Evolutionary conservation across 805 yeast genomes (phyloP), one percentile per base, ranked within the genome.

Genomic region (Candida suzukii): DNA sequence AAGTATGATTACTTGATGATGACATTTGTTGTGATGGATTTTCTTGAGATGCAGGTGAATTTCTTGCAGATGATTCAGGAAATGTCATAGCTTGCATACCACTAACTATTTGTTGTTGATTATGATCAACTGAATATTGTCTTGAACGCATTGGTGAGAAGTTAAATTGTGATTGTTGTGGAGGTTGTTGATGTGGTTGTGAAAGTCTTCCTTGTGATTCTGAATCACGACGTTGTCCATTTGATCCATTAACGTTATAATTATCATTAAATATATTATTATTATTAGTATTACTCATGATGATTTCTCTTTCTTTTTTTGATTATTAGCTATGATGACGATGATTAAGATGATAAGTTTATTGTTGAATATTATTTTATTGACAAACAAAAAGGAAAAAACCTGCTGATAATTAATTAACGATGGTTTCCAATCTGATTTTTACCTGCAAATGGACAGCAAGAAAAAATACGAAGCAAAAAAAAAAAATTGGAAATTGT

Each of bases 51-150:
- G 9, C 18, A 10, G 26, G 19, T 14, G 27, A 24, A 14, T n/a
- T 34, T 34, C 28, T 22, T 5, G 37, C 4, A n/a, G 26, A 24
- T 6, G 26, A 24, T 16, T 34, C 37, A 14, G 40, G 40, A 7
- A 38, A 30, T 9, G 35, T 38, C 30, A 38, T 38, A 3, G 26
- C 35, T 32, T 38, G 40, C 21, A 38, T 29, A 13, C 40, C 40
- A 12, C 20, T n/a, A 4, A 38, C 18, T 2, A 38, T 28, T 17
- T 38, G 35, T 20, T 38, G 40, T 30, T 38, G 40, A 19, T 30
- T 19, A 12, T 29, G 36, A 21, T 33, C 36, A 7, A 33, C 3
- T 9, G 22, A 21, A n/a, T 20, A 33, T 6, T 31, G 35, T 4
- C 22, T 31, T 7, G 35, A 17, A 31, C 8, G 18, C 22, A 31